phyloP scores from a whole-genome alignment of 2,329 filamentous ascomycete genomes.

The Trichoderma sp. region DNA sequence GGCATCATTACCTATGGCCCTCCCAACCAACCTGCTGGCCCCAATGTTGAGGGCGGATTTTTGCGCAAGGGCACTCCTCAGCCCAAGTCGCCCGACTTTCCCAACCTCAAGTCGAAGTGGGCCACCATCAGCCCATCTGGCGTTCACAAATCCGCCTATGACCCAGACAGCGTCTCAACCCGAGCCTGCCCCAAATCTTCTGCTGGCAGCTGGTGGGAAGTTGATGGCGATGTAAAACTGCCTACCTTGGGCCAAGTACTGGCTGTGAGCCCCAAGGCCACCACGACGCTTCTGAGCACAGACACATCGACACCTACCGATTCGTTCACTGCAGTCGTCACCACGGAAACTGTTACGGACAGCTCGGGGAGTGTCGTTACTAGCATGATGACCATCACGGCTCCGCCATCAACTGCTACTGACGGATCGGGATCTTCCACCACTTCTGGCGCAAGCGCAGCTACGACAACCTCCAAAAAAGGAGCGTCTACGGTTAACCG shows the following conservation, averaged over 20 bases:
- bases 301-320: slow-evolving; percentile 7
- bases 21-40: slow-evolving; percentile 55
- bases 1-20: slow-evolving; percentile 77
- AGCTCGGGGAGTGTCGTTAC: neutral
- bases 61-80: slow-evolving; percentile 71
- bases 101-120: slow-evolving; percentile 77
- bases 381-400: neutral
- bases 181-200: slow-evolving; percentile 72
- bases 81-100: slow-evolving; percentile 73
- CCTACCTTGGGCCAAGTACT: slow-evolving; percentile 65
- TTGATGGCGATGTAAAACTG: slow-evolving; percentile 68
- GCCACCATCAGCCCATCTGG: slow-evolving; percentile 69
- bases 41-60: slow-evolving; percentile 64
- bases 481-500: slow-evolving; percentile 26
- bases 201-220: slow-evolving; percentile 74
- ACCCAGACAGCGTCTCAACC: slow-evolving; percentile 59
- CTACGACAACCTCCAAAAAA: slow-evolving; percentile 23
- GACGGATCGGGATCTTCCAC: neutral
- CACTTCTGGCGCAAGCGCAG: neutral
- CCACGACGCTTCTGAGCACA: neutral
- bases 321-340: neutral
- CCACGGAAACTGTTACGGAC: neutral
- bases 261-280: neutral
- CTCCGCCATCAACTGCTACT: neutral
- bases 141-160: slow-evolving; percentile 66